A percentile compares a stretch with the other conserved stretches of the same genome.
phyloP scores from a whole-genome alignment of 768 basidiomycete genomes.

The Suillus tomentosus region DNA sequence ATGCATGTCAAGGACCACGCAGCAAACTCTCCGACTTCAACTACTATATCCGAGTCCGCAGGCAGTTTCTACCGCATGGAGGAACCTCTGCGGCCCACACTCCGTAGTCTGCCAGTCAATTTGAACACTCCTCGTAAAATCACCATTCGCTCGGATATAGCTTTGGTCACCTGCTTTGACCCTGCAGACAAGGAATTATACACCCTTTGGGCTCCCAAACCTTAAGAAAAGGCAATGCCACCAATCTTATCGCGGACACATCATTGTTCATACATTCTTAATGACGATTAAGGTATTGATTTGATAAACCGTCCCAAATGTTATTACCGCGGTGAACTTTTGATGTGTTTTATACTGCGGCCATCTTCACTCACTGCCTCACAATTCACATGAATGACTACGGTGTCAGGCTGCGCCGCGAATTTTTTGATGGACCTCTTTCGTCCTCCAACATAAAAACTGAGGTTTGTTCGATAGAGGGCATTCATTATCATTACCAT shows the following conservation, averaged over 20 bases:
- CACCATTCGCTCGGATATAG: slow-evolving; percentile 62
- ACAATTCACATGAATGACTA: background rate
- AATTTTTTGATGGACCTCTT: too few relatives aligned
- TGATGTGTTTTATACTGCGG: background rate
- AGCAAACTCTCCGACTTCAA: slow-evolving; percentile 30
- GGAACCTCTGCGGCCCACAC: slow-evolving; percentile 14
- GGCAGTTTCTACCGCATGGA: slow-evolving; percentile 25
- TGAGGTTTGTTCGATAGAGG: background rate
- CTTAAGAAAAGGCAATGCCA: background rate
- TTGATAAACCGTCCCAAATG: background rate
- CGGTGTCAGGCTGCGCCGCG: background rate
- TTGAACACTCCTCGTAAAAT: slow-evolving; percentile 39
- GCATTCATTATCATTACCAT: background rate
- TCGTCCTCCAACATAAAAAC: background rate
- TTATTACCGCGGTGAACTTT: background rate
- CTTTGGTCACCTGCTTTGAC: slow-evolving; percentile 75
- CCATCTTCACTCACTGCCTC: background rate
- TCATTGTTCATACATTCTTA: background rate
- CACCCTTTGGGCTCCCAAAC: slow-evolving; percentile 66
- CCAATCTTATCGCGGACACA: background rate
- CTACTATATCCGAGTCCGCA: slow-evolving; percentile 33
- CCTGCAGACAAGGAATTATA: slow-evolving; percentile 75
- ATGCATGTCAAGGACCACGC: slow-evolving; percentile 17
- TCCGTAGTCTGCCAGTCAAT: slow-evolving; percentile 21
- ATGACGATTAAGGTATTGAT: background rate